Conservation (phyloP, 495 filamentous ascomycete species). For the Trichoderma orchidacearum region DNA sequence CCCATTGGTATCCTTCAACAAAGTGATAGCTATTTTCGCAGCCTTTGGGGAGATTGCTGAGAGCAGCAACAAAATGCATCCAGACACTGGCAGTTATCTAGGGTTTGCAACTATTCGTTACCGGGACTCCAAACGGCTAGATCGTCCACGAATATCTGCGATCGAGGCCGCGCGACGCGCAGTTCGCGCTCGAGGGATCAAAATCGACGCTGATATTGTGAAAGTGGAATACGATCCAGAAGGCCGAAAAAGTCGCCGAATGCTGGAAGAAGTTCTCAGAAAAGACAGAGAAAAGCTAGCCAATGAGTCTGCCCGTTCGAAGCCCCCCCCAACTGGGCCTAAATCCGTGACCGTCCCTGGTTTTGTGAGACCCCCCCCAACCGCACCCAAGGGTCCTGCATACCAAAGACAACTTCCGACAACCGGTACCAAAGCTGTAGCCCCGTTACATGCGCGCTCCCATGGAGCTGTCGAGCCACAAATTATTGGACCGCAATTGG, state of each 20-base stretch:
- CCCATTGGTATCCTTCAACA: conserved; percentile 65
- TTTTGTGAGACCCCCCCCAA: conserved; percentile 54
- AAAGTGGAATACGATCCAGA: conserved; percentile 81
- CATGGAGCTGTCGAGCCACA: conserved; percentile 19
- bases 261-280: conserved; percentile 58
- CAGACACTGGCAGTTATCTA: conserved; percentile 80
- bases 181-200: conserved; percentile 51
- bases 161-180: conserved; percentile 66
- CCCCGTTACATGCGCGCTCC: conserved; percentile 22
- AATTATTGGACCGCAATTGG: conserved; percentile 50
- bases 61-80: conserved; percentile 82
- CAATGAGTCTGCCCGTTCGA: conserved; percentile 16
- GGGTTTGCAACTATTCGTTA: conserved; percentile 87
- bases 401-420: conserved; percentile 19
- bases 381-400: conserved; percentile 77
- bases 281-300: conserved; percentile 41
- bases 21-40: conserved; percentile 68
- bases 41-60: conserved; percentile 80
- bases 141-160: conserved; percentile 42
- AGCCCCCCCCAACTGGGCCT: conserved; percentile 25
- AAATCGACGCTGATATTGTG: conserved; percentile 60
- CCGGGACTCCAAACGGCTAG: conserved; percentile 48
- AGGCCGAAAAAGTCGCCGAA: conserved; percentile 59
- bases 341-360: conserved; percentile 18
- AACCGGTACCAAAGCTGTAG: conserved; percentile 6